Evolutionary conservation across 2,329 filamentous ascomycete genomes (phyloP), one percentile per base, ranked within the genome.

Genomic region (Fusarium sp.): DNA sequence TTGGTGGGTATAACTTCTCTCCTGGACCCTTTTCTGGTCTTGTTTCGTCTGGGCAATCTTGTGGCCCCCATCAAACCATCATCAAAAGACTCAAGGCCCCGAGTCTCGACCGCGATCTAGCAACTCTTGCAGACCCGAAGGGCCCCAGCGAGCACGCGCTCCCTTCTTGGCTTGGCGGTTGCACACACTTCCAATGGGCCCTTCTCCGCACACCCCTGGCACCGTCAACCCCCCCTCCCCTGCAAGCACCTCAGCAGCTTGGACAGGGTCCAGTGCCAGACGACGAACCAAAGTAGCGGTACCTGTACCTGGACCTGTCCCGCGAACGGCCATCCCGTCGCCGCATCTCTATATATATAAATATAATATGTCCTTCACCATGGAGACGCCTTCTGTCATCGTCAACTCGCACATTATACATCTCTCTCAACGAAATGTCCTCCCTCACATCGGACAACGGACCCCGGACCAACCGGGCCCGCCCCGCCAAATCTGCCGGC

Each of bases 401-500:
- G 45, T 73, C 50, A 65, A 61, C 29, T 73, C 66, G 29, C 65
- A 71, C 47, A 70, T 75, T 50, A 63, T 68, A 69, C 69, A 70
- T 56, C 36, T 74, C 60, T 58, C 63, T 62, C 65, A 64, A 64
- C 66, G 63, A 71, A 27, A 74, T 79, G 78, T 77, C 79, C 66
- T 77, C 74, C 63, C 50, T 69, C 38, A 66, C 74, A 42, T 69
- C 75, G 64, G 78, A 79, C 52, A 70, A 74, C 35, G 75, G 77
- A 57, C 77, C 77, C 59, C 73, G 75, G 63, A 61, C 65, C 33
- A 68, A 70, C 61, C 70, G 74, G 50, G 69, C 74, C 47, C 70
- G 65, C 16, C 33, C 67, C 57, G 65, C 63, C 70, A 78, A 78
- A 62, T 78, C 85, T 40, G 82, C 25, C 47, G 47, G 79, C 76